phyloP scores from a whole-genome alignment of 75 land plant species.

The Pseudotsuga menziesii region DNA sequence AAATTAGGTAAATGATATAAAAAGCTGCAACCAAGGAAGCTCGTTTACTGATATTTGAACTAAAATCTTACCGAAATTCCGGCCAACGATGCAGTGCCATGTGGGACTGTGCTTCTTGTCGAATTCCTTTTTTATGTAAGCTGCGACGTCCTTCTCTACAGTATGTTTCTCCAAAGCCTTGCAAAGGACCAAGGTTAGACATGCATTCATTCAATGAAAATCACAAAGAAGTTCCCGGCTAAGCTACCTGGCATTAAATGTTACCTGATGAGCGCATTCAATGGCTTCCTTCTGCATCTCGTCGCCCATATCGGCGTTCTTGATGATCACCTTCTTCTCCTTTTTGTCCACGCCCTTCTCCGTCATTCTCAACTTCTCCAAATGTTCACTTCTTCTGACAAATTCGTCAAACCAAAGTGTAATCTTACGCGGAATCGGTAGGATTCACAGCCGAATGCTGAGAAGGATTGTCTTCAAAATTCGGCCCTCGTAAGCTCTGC shows the following conservation, averaged over 20 bases:
- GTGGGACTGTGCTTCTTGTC: slow-evolving; percentile 85
- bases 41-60: too few relatives aligned
- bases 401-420: too few relatives aligned
- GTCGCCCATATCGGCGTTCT: slow-evolving; percentile 95
- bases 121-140: slow-evolving; percentile 90
- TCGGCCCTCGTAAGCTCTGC: too few relatives aligned
- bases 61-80: slow-evolving; percentile 70
- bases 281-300: slow-evolving; percentile 93
- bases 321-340: slow-evolving; percentile 62
- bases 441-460: too few relatives aligned
- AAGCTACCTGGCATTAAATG: not conserved
- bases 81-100: slow-evolving; percentile 98
- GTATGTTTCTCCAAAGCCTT: slow-evolving; percentile 81
- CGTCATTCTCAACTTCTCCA: not conserved
- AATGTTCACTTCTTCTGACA: too few relatives aligned
- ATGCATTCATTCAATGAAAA: not conserved
- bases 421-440: too few relatives aligned
- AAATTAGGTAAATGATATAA: too few relatives aligned
- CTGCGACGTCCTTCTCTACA: slow-evolving; percentile 94
- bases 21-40: too few relatives aligned
- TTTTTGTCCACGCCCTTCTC: not conserved
- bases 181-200: not conserved
- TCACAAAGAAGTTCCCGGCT: not conserved
- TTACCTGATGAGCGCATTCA: slow-evolving; percentile 76
- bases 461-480: too few relatives aligned